phyloP scores from a whole-genome alignment of 1,139 yeast species.

The Geotrichum restrictum region DNA sequence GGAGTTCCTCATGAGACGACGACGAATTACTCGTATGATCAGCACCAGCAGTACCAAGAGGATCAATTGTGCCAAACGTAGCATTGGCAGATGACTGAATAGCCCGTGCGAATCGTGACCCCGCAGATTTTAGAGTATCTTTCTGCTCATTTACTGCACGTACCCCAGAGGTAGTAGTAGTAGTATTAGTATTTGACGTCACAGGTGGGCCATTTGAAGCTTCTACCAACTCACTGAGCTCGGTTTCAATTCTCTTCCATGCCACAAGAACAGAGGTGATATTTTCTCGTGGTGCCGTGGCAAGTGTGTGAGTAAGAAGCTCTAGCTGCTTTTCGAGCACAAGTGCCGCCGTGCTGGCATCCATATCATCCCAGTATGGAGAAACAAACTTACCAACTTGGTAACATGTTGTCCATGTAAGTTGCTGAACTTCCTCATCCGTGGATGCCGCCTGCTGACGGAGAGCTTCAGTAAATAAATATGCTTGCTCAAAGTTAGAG shows the following conservation, averaged over 20 bases:
- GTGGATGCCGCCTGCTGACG: not conserved
- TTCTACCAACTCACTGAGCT: slow-evolving; percentile 1
- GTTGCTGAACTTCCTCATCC: slow-evolving; percentile 10
- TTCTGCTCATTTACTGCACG: not conserved
- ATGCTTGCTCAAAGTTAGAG: slow-evolving; percentile 50
- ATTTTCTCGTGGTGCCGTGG: slow-evolving; percentile 38
- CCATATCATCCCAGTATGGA: slow-evolving; percentile 46
- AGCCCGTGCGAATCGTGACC: slow-evolving; percentile 28
- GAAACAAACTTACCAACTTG: slow-evolving; percentile 56
- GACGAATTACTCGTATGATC: slow-evolving; percentile 22
- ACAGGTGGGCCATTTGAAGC: not conserved
- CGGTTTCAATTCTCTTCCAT: slow-evolving; percentile 35
- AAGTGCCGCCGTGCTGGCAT: slow-evolving; percentile 28
- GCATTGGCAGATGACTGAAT: slow-evolving; percentile 29
- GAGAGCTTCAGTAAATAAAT: slow-evolving; percentile 10
- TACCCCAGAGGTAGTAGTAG: not conserved
- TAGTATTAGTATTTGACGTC: not conserved
- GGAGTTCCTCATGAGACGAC: slow-evolving; percentile 12
- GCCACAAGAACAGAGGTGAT: slow-evolving; percentile 34
- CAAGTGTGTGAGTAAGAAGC: slow-evolving; percentile 45
- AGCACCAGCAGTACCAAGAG: not conserved
- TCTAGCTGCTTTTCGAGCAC: slow-evolving; percentile 44
- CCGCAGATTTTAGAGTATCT: slow-evolving; percentile 1
- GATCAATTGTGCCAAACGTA: slow-evolving; percentile 16
- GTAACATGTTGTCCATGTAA: slow-evolving; percentile 54